A percentile compares a stretch with the other conserved stretches of the same genome.
phyloP scores from a whole-genome alignment of 2,329 filamentous ascomycete species.

The Ophiocordyceps camponoti-leonardi region DNA sequence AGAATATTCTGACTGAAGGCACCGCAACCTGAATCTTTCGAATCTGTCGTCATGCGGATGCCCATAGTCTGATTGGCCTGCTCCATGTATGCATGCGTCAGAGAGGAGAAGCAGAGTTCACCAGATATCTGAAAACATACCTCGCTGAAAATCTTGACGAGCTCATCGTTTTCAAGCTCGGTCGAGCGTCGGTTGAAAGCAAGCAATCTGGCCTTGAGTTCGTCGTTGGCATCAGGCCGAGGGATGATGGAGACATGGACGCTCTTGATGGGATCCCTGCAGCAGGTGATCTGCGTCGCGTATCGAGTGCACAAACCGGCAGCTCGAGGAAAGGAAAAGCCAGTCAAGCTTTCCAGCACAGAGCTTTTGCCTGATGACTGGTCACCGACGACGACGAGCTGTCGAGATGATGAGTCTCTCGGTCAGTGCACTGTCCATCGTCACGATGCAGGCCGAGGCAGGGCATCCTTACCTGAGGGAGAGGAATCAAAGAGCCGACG shows the following conservation, averaged over 20 bases:
- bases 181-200: constrained; percentile 11
- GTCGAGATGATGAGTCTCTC: background rate
- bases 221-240: constrained; percentile 3
- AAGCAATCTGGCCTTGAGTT: constrained; percentile 3
- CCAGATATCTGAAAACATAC: constrained; percentile 8
- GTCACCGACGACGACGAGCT: constrained; percentile 65
- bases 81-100: background rate
- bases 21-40: background rate
- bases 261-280: constrained; percentile 13
- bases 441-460: too few species aligned
- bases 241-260: constrained; percentile 23
- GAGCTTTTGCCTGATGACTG: constrained; percentile 80
- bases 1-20: constrained; percentile 28
- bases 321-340: constrained; percentile 27
- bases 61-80: constrained; percentile 27
- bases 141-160: constrained; percentile 21
- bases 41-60: constrained; percentile 12
- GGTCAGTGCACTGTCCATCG: background rate
- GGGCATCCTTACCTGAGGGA: constrained; percentile 34
- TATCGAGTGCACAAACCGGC: constrained; percentile 29
- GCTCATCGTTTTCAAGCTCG: constrained; percentile 9
- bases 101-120: background rate
- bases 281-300: constrained; percentile 17
- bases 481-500: constrained; percentile 16
- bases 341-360: constrained; percentile 50